phyloP scores from a whole-genome alignment of 2,329 filamentous ascomycete species.

The Septoria linicola region DNA sequence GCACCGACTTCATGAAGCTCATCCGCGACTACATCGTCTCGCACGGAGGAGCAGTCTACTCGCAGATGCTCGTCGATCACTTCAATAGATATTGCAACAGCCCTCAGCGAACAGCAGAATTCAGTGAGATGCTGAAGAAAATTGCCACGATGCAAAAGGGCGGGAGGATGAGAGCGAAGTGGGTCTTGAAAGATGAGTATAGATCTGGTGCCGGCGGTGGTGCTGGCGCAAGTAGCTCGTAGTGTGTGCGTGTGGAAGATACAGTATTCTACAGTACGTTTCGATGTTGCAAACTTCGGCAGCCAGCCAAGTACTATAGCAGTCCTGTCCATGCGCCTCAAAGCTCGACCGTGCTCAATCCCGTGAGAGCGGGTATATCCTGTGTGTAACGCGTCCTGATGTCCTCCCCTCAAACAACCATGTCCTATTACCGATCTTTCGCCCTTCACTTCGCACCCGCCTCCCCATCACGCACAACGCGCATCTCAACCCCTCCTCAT shows the following conservation, averaged over 20 bases:
- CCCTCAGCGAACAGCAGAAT: conserved; percentile 68
- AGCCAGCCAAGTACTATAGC: too few relatives aligned
- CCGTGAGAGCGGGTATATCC: conserved; percentile 8
- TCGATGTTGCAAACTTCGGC: neutral
- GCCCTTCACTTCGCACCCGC: too few relatives aligned
- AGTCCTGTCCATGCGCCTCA: too few relatives aligned
- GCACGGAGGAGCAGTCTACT: conserved; percentile 76
- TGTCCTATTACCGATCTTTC: neutral
- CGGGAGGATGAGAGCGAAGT: conserved; percentile 51
- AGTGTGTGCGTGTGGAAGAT: too few relatives aligned
- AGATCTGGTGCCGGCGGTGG: neutral
- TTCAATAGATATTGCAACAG: conserved; percentile 79
- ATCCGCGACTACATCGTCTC: conserved; percentile 76
- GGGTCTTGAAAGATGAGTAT: conserved; percentile 61
- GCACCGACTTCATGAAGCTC: conserved; percentile 47
- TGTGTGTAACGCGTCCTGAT: neutral
- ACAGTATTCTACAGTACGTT: too few relatives aligned
- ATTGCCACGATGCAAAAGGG: conserved; percentile 70
- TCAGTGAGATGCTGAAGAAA: conserved; percentile 74
- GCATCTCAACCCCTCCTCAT: too few relatives aligned
- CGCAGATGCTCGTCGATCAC: conserved; percentile 83
- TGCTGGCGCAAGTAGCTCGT: neutral
- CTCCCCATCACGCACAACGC: too few relatives aligned
- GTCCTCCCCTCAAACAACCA: neutral
- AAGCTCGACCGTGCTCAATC: neutral